Base-by-base conservation (phyloP, 225 moss, liverwort and hornwort genomes). In the Polytrichum formosum region DNA sequence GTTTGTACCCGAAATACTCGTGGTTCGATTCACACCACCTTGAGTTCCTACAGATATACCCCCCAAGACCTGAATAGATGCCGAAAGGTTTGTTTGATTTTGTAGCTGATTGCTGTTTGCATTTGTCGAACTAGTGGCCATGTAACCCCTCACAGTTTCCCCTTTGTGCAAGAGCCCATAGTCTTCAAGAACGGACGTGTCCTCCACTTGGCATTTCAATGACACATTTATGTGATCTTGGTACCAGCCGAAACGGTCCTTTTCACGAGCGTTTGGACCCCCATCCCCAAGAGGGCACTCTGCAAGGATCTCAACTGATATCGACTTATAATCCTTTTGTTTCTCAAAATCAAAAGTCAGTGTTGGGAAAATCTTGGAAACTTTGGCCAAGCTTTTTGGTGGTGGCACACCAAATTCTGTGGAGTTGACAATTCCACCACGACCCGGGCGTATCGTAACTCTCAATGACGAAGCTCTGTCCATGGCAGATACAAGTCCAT, bases 171-270 rank as follows among this genome's bases (percentile, higher is more conserved):
- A 9, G 30, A 71, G 46, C 33, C 35, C 61, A 5, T 62, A 71
- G 25, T 9, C 2, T 8, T 46, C 61, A 23, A 62, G 71, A 22
- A 71, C 1, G 6, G 71, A 35, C 1, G 16, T 37, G 31, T 63
- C 62, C 23, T 30, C 31, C n/a, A 21, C 61, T 4, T 21, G 29
- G 61, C 71, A 71, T 37, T 71, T 71, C 33, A 71, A 71, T 0
- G 71, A 71, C 18, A 71, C 61, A 30, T 31, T 4, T 33, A 71
- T 46, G 26, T 71, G 28, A 26, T 71, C 71, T 2, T 71, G 71
- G 37, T 71, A 71, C 71, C 71, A 71, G 4, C 71, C 71, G 27
- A 71, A 71, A 10, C 71, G 71, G 22, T 71, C 71, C 61, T 71
- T 71, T 33, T 71, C 71, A 5, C 37, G 20, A 1, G 22, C 31